These are phyloP conservation scores for Microsporum canis DNA, from an alignment of 2,329 filamentous ascomycete species.

Conservation along the genomic window DNA sequence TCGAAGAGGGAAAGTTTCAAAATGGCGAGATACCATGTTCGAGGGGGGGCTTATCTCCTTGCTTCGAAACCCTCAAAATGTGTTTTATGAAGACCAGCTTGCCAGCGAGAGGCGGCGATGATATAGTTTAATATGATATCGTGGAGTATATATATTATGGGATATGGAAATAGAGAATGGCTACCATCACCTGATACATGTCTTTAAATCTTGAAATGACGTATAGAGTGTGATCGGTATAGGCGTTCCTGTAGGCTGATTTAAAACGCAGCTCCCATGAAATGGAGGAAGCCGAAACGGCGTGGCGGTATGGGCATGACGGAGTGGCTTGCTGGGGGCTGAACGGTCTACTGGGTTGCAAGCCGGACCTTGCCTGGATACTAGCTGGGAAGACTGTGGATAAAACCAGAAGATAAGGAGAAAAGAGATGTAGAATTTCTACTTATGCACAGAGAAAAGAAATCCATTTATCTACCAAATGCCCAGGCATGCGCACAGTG, in stretches of 20 bases:
- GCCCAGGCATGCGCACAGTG: background rate
- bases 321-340: background rate
- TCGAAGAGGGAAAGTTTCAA: background rate
- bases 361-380: background rate
- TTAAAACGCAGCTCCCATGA: background rate
- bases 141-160: background rate
- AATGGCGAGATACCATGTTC: background rate
- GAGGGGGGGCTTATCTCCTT: background rate
- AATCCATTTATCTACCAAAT: conserved; percentile 2
- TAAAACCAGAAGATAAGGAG: no score
- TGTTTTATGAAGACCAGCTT: background rate
- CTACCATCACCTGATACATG: background rate
- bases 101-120: background rate
- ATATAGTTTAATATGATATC: background rate
- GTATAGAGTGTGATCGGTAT: background rate
- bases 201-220: background rate
- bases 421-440: background rate
- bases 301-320: background rate
- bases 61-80: background rate
- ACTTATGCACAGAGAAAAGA: background rate
- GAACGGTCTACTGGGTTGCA: background rate
- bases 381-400: background rate
- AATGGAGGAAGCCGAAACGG: background rate
- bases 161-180: background rate
- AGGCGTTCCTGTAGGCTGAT: background rate